Evolutionary conservation across 768 basidiomycete genomes (phyloP).

Genomic region (Leccinum imitatum): DNA sequence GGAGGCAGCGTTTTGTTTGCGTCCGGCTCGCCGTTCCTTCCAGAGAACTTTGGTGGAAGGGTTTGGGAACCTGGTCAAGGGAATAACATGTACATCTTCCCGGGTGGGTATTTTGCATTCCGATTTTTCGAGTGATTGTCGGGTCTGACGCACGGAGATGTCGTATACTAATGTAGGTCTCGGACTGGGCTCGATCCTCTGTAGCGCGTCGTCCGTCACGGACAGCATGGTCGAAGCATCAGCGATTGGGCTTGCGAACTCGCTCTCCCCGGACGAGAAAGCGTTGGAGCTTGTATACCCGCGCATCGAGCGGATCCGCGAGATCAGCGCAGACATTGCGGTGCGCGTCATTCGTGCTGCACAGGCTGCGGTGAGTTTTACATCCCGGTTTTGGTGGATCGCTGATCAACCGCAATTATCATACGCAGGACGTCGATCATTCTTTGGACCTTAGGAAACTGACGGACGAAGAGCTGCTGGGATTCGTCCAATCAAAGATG

Average conservation of each 20-base stretch:
- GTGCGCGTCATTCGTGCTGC: conserved; percentile 74
- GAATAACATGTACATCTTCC: conserved; percentile 92
- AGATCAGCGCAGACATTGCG: conserved; percentile 79
- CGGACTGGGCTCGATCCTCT: conserved; percentile 77
- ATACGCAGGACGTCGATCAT: conserved; percentile 51
- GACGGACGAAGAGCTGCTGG: conserved; percentile 54
- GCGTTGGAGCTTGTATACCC: conserved; percentile 76
- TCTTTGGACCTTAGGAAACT: conserved; percentile 52
- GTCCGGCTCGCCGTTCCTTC: conserved; percentile 82
- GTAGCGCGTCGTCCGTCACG: conserved; percentile 66
- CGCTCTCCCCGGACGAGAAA: conserved; percentile 70
- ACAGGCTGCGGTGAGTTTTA: conserved; percentile 61
- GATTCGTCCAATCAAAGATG: conserved; percentile 64
- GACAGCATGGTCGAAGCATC: conserved; percentile 90
- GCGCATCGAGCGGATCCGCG: conserved; percentile 77
- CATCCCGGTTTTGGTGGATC: neutral
- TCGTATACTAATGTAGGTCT: conserved; percentile 16
- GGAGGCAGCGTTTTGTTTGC: conserved; percentile 82
- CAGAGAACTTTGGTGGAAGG: conserved; percentile 53
- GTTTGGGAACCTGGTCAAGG: conserved; percentile 81
- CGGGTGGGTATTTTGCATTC: conserved; percentile 37
- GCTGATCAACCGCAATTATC: neutral
- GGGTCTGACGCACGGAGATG: conserved; percentile 3
- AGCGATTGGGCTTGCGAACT: conserved; percentile 74
- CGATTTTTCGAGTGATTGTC: neutral